These are phyloP conservation scores for Geotrichum fermentans DNA, from an alignment of 1,139 yeast genomes.

Conservation along the genomic window DNA sequence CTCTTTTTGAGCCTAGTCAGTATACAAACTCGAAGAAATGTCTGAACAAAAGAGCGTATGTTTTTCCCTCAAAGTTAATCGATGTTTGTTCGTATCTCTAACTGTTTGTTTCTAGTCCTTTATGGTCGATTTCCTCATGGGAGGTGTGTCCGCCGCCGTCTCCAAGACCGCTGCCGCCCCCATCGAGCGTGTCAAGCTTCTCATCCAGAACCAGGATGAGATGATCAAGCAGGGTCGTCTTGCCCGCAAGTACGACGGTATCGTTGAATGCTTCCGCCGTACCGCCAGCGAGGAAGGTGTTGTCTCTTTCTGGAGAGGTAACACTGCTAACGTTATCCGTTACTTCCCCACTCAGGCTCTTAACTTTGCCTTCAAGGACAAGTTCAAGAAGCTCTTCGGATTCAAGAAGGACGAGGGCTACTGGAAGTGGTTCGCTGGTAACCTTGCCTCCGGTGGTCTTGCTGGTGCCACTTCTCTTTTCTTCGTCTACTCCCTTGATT, in stretches of 20 bases:
- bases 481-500: constrained; percentile 75
- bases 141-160: constrained; percentile 83
- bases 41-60: constrained; percentile 9
- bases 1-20: background rate
- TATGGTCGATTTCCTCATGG: constrained; percentile 62
- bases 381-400: constrained; percentile 72
- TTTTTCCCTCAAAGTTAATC: too few relatives aligned
- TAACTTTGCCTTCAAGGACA: constrained; percentile 81
- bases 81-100: too few relatives aligned
- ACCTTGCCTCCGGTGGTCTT: constrained; percentile 78
- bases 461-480: constrained; percentile 75
- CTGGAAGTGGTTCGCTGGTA: constrained; percentile 71
- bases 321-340: constrained; percentile 78
- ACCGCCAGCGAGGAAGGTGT: constrained; percentile 70
- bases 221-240: constrained; percentile 80
- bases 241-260: constrained; percentile 60
- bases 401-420: constrained; percentile 64
- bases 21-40: constrained; percentile 1
- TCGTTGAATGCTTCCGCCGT: constrained; percentile 66
- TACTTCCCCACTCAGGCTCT: constrained; percentile 84
- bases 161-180: constrained; percentile 84
- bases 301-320: constrained; percentile 75
- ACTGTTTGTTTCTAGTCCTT: constrained; percentile 39
- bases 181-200: constrained; percentile 75
- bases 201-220: constrained; percentile 80